A percentile compares a stretch with the other conserved stretches of the same genome.
Evolutionary conservation across 2,329 filamentous ascomycete genomes (phyloP).

Genomic region (Cercospora janseana): DNA sequence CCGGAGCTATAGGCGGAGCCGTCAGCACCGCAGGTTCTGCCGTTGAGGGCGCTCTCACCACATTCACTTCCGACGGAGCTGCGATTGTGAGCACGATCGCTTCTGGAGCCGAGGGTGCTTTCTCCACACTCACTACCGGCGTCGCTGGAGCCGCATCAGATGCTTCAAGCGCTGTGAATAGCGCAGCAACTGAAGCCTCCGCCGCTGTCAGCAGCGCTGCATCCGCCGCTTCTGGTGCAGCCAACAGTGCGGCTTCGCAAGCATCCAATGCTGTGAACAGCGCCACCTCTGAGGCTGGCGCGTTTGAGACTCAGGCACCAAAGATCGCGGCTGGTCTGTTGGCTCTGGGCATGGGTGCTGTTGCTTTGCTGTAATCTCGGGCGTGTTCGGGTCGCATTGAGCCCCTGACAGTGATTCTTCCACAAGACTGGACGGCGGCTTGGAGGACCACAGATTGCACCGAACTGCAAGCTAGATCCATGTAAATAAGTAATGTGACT

Average conservation of each 20-base stretch:
- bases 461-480: no score
- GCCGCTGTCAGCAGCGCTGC: slow-evolving; percentile 20
- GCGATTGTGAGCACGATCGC: slow-evolving; percentile 28
- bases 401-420: no score
- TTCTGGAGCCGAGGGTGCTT: slow-evolving; percentile 4
- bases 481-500: no score
- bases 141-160: slow-evolving; percentile 2
- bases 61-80: slow-evolving; percentile 16
- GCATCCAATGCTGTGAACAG: slow-evolving; percentile 12
- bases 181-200: slow-evolving; percentile 17
- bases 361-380: slow-evolving; percentile 33
- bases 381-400: no score
- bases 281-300: slow-evolving; percentile 20
- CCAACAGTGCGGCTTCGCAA: slow-evolving; percentile 7
- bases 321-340: slow-evolving; percentile 33
- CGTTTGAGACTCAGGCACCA: slow-evolving; percentile 28
- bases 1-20: slow-evolving; percentile 6
- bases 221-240: slow-evolving; percentile 16
- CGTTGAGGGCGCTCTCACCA: slow-evolving; percentile 20
- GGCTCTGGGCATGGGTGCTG: slow-evolving; percentile 35
- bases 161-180: slow-evolving; percentile 4
- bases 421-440: no score
- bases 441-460: no score
- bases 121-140: not conserved
- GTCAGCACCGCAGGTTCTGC: slow-evolving; percentile 13